Evolutionary conservation across 148 eudicot genomes (phyloP).

Genomic region (Camellia granthamiana): DNA sequence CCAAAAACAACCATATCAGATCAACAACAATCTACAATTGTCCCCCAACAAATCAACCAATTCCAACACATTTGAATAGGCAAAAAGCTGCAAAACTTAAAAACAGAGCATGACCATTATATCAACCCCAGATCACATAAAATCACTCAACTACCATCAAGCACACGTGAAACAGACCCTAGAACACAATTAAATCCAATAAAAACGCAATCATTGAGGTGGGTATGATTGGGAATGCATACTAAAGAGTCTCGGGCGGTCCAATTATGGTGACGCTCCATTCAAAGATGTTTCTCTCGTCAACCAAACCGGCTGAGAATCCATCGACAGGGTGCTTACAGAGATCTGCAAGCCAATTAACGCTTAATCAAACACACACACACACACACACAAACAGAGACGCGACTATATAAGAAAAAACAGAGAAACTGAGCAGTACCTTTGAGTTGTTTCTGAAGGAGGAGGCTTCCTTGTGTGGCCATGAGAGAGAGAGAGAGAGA

Average conservation of each 20-base stretch:
- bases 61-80: too few species aligned
- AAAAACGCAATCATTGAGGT: not conserved
- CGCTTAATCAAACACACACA: not conserved
- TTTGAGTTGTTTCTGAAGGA: slow-evolving; percentile 53
- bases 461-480: slow-evolving; percentile 40
- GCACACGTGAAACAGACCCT: not conserved
- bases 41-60: too few species aligned
- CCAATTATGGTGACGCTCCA: slow-evolving; percentile 82
- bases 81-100: too few species aligned
- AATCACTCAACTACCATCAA: not conserved
- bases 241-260: slow-evolving; percentile 76
- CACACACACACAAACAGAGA: not conserved
- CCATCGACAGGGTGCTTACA: slow-evolving; percentile 73
- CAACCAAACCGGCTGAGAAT: slow-evolving; percentile 76
- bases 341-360: slow-evolving; percentile 45
- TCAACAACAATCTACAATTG: too few species aligned
- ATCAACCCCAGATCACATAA: not conserved
- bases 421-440: slow-evolving; percentile 21
- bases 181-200: not conserved
- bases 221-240: not conserved
- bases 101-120: too few species aligned
- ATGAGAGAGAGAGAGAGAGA: not conserved
- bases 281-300: slow-evolving; percentile 63
- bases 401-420: not conserved
- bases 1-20: too few species aligned